These are phyloP conservation scores for Rhizopus stolonifer DNA, from an alignment of 371 early-diverging fungal species.

Conservation along the genomic window DNA sequence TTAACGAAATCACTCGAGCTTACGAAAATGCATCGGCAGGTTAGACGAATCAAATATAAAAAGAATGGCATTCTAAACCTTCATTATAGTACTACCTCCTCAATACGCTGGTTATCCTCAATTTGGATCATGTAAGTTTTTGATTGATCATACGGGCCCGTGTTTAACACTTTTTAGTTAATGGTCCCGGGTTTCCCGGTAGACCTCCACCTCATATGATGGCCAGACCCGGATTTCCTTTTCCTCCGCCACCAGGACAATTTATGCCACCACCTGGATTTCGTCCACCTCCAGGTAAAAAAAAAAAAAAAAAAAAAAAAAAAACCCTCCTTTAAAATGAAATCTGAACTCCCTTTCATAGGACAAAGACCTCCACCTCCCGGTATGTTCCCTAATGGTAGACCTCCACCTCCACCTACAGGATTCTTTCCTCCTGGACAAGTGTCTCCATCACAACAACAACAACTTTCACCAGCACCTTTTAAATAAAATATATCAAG, in stretches of 20 bases:
- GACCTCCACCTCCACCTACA: conserved; percentile 1
- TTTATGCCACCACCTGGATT: conserved; percentile 42
- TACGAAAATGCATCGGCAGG: conserved; percentile 54
- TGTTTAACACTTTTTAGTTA: too few relatives aligned
- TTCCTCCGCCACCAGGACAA: conserved; percentile 50
- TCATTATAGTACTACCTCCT: conserved; percentile 39
- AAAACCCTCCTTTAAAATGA: too few relatives aligned
- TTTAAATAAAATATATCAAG: conserved; percentile 5
- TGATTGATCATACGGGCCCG: too few relatives aligned
- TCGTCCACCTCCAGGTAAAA: conserved; percentile 20
- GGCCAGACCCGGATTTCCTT: conserved; percentile 51
- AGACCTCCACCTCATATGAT: conserved; percentile 48
- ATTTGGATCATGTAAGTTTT: conserved; percentile 21
- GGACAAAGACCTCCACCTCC: conserved; percentile 20
- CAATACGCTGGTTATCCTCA: conserved; percentile 55
- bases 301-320: too few relatives aligned
- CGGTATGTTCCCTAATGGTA: conserved; percentile 9
- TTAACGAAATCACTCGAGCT: conserved; percentile 60
- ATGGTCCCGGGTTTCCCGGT: conserved; percentile 22
- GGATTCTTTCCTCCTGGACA: conserved; percentile 18
- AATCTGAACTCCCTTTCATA: background rate
- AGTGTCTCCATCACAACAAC: conserved; percentile 7
- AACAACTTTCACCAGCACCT: conserved; percentile 7
- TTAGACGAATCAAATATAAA: conserved; percentile 5
- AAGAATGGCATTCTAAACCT: background rate